These are phyloP conservation scores for Hypoxylon sp. DNA, from an alignment of 2,329 filamentous ascomycete species.

Conservation along the genomic window DNA sequence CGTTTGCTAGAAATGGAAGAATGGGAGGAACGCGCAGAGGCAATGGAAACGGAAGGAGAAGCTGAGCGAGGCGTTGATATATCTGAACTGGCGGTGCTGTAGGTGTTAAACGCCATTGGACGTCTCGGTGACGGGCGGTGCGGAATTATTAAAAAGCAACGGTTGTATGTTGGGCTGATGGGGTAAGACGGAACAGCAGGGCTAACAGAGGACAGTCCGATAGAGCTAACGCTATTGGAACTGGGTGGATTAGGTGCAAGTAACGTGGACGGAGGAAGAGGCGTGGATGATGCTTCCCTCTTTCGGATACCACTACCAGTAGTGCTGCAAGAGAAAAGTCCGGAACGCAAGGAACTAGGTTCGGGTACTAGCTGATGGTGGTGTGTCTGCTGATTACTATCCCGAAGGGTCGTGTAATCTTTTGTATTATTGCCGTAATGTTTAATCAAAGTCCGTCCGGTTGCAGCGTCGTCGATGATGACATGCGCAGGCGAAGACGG, in stretches of 20 bases:
- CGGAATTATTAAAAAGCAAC: slow-evolving; percentile 45
- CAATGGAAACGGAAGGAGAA: slow-evolving; percentile 65
- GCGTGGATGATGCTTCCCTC: slow-evolving; percentile 45
- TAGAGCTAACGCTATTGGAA: slow-evolving; percentile 35
- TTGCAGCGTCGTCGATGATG: slow-evolving; percentile 40
- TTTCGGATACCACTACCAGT: slow-evolving; percentile 51
- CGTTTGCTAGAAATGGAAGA: slow-evolving; percentile 68
- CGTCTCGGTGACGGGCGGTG: slow-evolving; percentile 47
- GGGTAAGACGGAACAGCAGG: slow-evolving; percentile 42
- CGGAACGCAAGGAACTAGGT: slow-evolving; percentile 52
- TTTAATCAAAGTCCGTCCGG: slow-evolving; percentile 45
- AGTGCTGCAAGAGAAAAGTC: slow-evolving; percentile 53
- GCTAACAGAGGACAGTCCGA: slow-evolving; percentile 43
- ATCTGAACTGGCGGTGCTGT: slow-evolving; percentile 65
- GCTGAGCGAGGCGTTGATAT: slow-evolving; percentile 69
- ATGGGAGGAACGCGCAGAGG: slow-evolving; percentile 64
- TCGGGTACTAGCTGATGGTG: slow-evolving; percentile 45
- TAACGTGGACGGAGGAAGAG: slow-evolving; percentile 39
- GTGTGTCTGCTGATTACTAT: slow-evolving; percentile 46
- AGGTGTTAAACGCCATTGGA: slow-evolving; percentile 63
- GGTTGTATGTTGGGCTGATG: slow-evolving; percentile 43
- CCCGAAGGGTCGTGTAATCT: slow-evolving; percentile 41
- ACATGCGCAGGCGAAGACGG: slow-evolving; percentile 41
- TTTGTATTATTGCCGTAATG: slow-evolving; percentile 39
- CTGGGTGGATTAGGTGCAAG: slow-evolving; percentile 28